phyloP scores from a whole-genome alignment of 371 early-diverging fungal genomes.

The Chytridium lagenaria region DNA sequence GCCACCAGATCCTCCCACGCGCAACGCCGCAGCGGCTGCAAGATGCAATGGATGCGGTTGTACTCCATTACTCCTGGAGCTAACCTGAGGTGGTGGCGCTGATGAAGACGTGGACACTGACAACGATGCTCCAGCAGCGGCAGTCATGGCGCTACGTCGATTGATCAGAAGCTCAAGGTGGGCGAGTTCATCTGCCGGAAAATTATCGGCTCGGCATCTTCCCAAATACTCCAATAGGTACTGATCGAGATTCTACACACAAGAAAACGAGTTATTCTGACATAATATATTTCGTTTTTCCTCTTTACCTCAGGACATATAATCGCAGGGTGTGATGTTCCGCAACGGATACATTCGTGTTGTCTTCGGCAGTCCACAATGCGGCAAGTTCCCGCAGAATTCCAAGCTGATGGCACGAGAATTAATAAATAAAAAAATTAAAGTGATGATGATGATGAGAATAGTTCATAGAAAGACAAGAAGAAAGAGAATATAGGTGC shows the following conservation, averaged over 20 bases:
- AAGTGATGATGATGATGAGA: background rate
- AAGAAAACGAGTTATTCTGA: background rate
- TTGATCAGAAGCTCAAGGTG: constrained; percentile 34
- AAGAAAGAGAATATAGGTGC: background rate
- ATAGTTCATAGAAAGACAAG: background rate
- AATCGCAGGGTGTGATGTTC: constrained; percentile 39
- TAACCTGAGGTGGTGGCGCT: background rate
- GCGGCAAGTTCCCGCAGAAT: constrained; percentile 42
- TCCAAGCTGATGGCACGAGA: constrained; percentile 29
- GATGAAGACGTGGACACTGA: background rate
- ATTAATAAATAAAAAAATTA: background rate
- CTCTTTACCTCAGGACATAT: constrained; percentile 37
- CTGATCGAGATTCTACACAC: constrained; percentile 30
- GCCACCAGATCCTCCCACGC: background rate
- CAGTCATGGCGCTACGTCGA: constrained; percentile 13
- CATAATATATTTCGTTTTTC: background rate
- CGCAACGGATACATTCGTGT: constrained; percentile 43
- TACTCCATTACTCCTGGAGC: background rate
- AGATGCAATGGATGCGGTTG: constrained; percentile 38
- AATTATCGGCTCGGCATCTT: constrained; percentile 29
- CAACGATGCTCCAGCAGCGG: background rate
- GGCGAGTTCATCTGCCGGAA: constrained; percentile 25
- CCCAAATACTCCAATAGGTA: constrained; percentile 38
- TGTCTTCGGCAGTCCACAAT: constrained; percentile 39
- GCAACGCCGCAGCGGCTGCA: constrained; percentile 25